Evolutionary conservation across 441 rosid genomes (phyloP), one percentile per base, ranked within the genome.

Genomic region (Aleurites moluccanus): DNA sequence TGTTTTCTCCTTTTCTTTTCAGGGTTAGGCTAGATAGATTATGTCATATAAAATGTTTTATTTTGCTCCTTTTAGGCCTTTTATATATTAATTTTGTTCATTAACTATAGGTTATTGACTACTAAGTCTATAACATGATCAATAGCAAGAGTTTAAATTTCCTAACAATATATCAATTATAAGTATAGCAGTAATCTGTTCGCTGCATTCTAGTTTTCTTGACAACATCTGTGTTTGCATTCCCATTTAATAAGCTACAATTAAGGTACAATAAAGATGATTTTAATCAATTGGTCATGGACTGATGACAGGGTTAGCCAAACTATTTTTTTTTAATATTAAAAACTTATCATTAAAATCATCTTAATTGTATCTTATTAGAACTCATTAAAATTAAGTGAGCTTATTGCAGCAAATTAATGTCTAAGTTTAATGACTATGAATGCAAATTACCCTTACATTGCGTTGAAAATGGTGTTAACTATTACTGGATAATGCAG

Each of bases 401-500:
- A 38, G 40, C 40, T 38, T 38, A 38, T 38, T 38, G 40, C 40
- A 6, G 40, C 5, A 38, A n/a, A 38, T 6, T 38, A 38, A 38
- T 2, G 9, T 38, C 40, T 38, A 6, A 38, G 40, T 6, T 38
- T 38, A 38, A 38, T 38, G 40, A 38, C 8, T 6, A 38, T 38
- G 40, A 38, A 38, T 38, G 40, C 40, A 38, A 30, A 38, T 38
- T 6, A 38, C 40, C 0, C 6, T 38, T 38, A 9, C 8, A 38
- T 27, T 13, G 2, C 10, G 7, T 18, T 38, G n/a, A 35, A 63
- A 42, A 63, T 33, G 16, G 10, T 63, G 21, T 4, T 61, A 30
- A 15, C 2, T 3, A 45, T 13, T 64, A 5, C 28, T 67, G 72
- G 45, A 78, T 76, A 28, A 70, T 83, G 85, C 95, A 96, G 98